Conservation (phyloP, 1,284 basidiomycete genomes). For the Sphagnurus paluster region DNA sequence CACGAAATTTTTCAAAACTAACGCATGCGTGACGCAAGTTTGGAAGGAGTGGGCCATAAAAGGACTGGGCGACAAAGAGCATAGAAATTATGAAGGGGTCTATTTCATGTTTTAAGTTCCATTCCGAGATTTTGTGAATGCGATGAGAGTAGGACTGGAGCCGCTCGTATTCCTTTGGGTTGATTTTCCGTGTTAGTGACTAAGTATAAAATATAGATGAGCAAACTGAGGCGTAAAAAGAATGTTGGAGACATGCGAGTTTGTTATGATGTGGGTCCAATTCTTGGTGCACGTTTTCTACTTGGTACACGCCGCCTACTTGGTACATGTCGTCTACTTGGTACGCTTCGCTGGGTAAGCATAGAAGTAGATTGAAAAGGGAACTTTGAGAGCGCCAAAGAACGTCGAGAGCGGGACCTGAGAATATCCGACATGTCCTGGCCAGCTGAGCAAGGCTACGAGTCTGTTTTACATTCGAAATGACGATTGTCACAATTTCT, state of each 20-base stretch:
- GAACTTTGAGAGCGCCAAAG: constrained; percentile 7
- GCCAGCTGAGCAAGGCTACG: constrained; percentile 2
- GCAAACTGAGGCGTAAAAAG: not conserved
- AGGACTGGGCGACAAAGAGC: not conserved
- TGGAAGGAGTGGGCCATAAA: not conserved
- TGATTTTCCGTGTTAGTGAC: not conserved
- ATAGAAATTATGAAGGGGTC: not conserved
- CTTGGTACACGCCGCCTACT: no score
- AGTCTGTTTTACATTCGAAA: not conserved
- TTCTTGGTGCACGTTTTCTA: no score
- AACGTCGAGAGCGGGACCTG: constrained; percentile 1
- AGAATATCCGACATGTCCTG: constrained; percentile 5
- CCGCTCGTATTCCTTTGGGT: constrained; percentile 1
- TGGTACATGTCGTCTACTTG: not conserved
- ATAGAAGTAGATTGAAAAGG: not conserved
- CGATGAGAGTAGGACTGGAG: constrained; percentile 3
- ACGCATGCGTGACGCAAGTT: not conserved
- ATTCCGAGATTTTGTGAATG: not conserved
- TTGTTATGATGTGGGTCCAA: no score
- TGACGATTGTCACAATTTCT: not conserved
- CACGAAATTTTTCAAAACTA: not conserved
- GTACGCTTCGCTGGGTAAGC: not conserved
- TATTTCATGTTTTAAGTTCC: not conserved
- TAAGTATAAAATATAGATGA: not conserved
- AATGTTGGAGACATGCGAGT: not conserved